These are phyloP conservation scores for Floccularia luteovirens DNA, from an alignment of 768 basidiomycete species.

Conservation along the genomic window DNA sequence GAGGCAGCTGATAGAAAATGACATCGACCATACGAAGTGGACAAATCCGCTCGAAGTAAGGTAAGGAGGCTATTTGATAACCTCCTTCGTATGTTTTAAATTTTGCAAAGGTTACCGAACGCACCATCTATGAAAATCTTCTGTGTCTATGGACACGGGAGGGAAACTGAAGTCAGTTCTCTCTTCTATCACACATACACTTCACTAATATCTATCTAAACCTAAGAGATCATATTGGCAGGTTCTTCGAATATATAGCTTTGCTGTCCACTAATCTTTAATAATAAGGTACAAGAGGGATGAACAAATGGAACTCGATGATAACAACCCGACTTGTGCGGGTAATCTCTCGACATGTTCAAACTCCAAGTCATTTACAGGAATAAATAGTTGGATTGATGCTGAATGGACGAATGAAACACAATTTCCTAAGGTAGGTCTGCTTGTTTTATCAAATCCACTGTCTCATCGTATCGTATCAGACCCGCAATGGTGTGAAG, in stretches of 20 bases:
- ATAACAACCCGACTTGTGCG: constrained; percentile 36
- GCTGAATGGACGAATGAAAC: constrained; percentile 65
- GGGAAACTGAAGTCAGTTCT: constrained; percentile 77
- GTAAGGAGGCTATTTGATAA: constrained; percentile 21
- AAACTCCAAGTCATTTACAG: constrained; percentile 36
- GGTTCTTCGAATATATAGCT: constrained; percentile 5
- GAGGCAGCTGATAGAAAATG: constrained; percentile 52
- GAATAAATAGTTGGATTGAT: constrained; percentile 80
- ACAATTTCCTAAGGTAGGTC: constrained; percentile 43
- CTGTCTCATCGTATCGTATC: neutral
- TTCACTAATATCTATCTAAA: constrained; percentile 3
- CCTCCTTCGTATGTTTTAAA: neutral
- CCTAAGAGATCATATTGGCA: constrained; percentile 79
- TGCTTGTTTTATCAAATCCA: neutral
- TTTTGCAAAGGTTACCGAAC: constrained; percentile 57
- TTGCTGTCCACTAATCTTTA: neutral
- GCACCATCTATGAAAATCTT: constrained; percentile 91
- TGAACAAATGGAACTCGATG: constrained; percentile 60
- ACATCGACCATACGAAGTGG: constrained; percentile 80
- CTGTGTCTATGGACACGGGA: constrained; percentile 93
- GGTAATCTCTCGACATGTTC: constrained; percentile 31
- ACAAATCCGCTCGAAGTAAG: constrained; percentile 82
- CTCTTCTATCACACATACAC: constrained; percentile 1
- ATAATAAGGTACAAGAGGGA: constrained; percentile 61
- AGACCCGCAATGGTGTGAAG: constrained; percentile 80